Percentiles rank a stretch among this genome's conserved stretches.
These are phyloP conservation scores for Colletotrichum graminicola DNA, from an alignment of 2,329 filamentous ascomycete genomes.

Conservation along the genomic window DNA sequence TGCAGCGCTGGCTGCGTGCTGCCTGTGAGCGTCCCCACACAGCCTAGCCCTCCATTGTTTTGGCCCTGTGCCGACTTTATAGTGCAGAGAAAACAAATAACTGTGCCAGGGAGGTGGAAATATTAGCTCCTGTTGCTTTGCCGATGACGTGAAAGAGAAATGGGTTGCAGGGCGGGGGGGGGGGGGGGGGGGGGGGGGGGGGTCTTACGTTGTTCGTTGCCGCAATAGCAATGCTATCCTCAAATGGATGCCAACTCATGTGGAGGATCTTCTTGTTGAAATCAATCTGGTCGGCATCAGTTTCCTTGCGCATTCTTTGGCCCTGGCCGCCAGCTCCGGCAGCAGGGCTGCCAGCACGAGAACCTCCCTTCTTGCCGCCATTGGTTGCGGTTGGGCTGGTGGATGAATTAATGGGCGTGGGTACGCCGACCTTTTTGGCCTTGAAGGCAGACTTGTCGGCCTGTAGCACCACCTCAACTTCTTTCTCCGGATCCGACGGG, in stretches of 20 bases:
- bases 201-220: slow-evolving; percentile 97
- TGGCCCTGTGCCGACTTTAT: slow-evolving; percentile 54
- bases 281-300: slow-evolving; percentile 98
- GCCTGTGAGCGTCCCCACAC: slow-evolving; percentile 3
- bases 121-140: slow-evolving; percentile 1
- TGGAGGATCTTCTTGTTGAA: slow-evolving; percentile 99
- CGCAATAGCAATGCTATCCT: slow-evolving; percentile 99
- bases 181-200: neutral
- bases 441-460: slow-evolving; percentile 99
- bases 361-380: slow-evolving; percentile 87
- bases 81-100: slow-evolving; percentile 84
- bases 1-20: slow-evolving; percentile 19
- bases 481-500: slow-evolving; percentile 93
- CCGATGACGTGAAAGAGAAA: too few relatives aligned
- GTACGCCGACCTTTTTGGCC: slow-evolving; percentile 98
- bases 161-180: neutral
- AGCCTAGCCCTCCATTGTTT: neutral
- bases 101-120: slow-evolving; percentile 53
- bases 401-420: slow-evolving; percentile 92
- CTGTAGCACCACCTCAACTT: slow-evolving; percentile 96
- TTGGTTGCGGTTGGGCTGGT: slow-evolving; percentile 78
- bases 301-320: slow-evolving; percentile 98
- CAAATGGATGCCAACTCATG: slow-evolving; percentile 99
- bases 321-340: slow-evolving; percentile 74
- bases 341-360: slow-evolving; percentile 88